These are phyloP conservation scores for Sphagnum tenellum DNA, from an alignment of 225 moss, liverwort and hornwort genomes.

Conservation along the genomic window DNA sequence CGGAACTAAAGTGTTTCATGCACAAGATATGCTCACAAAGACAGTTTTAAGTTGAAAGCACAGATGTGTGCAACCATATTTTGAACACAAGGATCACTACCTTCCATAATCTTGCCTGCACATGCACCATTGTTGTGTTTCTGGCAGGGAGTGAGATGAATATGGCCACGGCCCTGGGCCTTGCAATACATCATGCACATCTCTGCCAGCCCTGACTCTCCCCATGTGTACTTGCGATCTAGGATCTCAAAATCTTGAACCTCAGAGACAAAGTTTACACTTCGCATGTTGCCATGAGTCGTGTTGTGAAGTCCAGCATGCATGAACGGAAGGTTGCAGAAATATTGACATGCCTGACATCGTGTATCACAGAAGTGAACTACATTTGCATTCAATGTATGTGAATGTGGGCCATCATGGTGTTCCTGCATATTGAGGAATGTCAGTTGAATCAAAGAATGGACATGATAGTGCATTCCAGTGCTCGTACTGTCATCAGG, in stretches of 20 bases:
- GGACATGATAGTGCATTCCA: too few relatives aligned
- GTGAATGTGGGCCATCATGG: constrained; percentile 4
- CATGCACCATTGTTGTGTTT: constrained; percentile 3
- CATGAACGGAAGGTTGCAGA: constrained; percentile 24
- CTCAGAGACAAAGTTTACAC: constrained; percentile 25
- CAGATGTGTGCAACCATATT: too few relatives aligned
- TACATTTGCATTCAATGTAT: background rate
- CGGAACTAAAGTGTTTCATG: too few relatives aligned
- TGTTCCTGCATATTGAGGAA: background rate
- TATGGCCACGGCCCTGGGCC: constrained; percentile 28
- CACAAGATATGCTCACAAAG: too few relatives aligned
- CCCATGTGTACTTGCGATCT: constrained; percentile 37
- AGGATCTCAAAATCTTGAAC: constrained; percentile 19
- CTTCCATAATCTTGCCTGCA: constrained; percentile 6
- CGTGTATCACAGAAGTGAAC: constrained; percentile 32
- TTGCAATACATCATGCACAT: constrained; percentile 48
- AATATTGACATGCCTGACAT: constrained; percentile 25
- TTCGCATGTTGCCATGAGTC: constrained; percentile 32
- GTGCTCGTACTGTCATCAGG: too few relatives aligned
- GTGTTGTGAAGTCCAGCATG: constrained; percentile 21
- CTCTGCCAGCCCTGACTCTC: constrained; percentile 33
- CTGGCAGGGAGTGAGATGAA: constrained; percentile 24
- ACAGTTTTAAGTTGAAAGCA: too few relatives aligned
- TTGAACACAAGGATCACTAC: background rate
- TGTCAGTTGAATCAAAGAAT: too few relatives aligned